A percentile compares a stretch with the other conserved stretches of the same genome.
Evolutionary conservation across 2,329 filamentous ascomycete species (phyloP).

Genomic region (Cadophora sp.): DNA sequence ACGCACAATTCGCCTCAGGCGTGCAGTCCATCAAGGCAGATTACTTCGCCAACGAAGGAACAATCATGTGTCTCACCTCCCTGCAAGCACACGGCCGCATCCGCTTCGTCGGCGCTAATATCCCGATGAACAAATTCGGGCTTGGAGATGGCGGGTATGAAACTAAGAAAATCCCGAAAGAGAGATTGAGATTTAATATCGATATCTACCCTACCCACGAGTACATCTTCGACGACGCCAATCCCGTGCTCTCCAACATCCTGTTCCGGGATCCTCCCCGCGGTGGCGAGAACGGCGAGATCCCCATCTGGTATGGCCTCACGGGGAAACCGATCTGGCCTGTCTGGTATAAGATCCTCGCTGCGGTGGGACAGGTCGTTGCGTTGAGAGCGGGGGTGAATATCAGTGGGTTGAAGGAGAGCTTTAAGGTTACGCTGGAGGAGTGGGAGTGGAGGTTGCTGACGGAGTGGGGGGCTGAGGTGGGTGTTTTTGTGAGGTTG

Average conservation of each 20-base stretch:
- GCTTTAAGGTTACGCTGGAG: constrained; percentile 65
- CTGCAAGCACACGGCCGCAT: constrained; percentile 66
- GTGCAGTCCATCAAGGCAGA: constrained; percentile 51
- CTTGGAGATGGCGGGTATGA: constrained; percentile 76
- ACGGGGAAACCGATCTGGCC: constrained; percentile 63
- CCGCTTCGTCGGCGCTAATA: constrained; percentile 57
- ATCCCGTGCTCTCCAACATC: constrained; percentile 50
- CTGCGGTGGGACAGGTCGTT: constrained; percentile 66
- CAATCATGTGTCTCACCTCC: constrained; percentile 71
- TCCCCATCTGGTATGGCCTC: constrained; percentile 78
- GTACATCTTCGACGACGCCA: constrained; percentile 63
- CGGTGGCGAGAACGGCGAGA: constrained; percentile 51
- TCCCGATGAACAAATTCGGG: constrained; percentile 70
- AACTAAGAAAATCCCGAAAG: constrained; percentile 70
- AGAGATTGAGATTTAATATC: constrained; percentile 69
- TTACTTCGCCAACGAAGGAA: constrained; percentile 66
- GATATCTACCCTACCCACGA: constrained; percentile 61
- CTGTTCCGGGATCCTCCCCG: constrained; percentile 45
- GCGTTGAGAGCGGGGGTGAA: constrained; percentile 66
- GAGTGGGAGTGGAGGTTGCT: constrained; percentile 66
- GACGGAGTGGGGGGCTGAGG: constrained; percentile 62
- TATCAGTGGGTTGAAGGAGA: constrained; percentile 57
- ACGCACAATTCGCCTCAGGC: constrained; percentile 51
- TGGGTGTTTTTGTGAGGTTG: constrained; percentile 49
- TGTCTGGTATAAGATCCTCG: constrained; percentile 70